Evolutionary conservation across 352 stramenopile species (phyloP).

Genomic region (Pythium dissotocum): DNA sequence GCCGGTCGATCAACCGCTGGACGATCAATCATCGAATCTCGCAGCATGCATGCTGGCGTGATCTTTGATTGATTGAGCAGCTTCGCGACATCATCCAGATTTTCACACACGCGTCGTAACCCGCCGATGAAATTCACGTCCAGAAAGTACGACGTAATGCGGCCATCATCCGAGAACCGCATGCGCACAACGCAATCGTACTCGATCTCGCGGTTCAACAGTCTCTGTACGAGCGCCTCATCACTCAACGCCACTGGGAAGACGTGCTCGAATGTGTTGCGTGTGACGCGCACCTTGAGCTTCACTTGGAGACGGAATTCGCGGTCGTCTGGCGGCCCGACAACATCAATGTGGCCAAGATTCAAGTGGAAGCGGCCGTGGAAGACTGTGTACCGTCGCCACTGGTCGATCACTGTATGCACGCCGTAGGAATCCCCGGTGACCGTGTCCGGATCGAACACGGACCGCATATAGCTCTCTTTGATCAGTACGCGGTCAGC

Average conservation of each 20-base stretch:
- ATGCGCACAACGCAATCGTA: constrained; percentile 14
- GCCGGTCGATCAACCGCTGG: not conserved
- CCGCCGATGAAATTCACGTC: constrained; percentile 18
- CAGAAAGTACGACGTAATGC: constrained; percentile 12
- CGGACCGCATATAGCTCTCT: constrained; percentile 16
- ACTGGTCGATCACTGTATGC: constrained; percentile 24
- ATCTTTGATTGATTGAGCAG: constrained; percentile 10
- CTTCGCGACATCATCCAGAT: constrained; percentile 11
- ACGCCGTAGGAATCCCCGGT: constrained; percentile 11
- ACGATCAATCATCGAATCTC: not conserved
- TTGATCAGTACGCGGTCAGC: constrained; percentile 11
- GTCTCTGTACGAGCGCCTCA: constrained; percentile 11
- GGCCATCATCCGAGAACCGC: constrained; percentile 13
- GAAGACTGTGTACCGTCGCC: constrained; percentile 22
- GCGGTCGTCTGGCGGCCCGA: constrained; percentile 13
- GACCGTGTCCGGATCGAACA: constrained; percentile 19
- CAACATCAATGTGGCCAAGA: constrained; percentile 6
- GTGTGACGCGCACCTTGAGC: constrained; percentile 13
- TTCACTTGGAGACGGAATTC: constrained; percentile 11
- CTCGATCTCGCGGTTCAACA: constrained; percentile 1
- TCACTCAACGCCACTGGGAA: constrained; percentile 13
- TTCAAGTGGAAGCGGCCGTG: constrained; percentile 14
- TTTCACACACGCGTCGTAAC: constrained; percentile 1
- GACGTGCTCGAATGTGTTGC: constrained; percentile 15
- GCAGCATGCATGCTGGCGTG: constrained; percentile 5